Conservation (phyloP, 1,139 yeast species). For the Sporopachydermia cereana region DNA sequence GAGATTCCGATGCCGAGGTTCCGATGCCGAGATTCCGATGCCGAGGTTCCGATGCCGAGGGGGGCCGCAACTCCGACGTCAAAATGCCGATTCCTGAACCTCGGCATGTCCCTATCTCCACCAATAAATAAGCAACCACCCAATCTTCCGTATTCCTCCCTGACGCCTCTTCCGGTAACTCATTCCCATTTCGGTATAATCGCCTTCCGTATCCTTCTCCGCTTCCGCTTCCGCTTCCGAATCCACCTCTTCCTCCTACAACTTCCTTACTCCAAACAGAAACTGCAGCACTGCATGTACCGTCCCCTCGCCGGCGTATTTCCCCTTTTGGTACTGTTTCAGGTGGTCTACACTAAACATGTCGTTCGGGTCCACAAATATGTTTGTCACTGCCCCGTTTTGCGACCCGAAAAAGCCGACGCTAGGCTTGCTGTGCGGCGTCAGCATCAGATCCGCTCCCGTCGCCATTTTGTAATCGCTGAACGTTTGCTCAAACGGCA, state of each 20-base stretch:
- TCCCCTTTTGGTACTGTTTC: neutral
- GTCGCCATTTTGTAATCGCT: neutral
- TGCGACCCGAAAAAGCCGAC: neutral
- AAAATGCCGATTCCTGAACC: too few relatives aligned
- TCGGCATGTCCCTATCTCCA: too few relatives aligned
- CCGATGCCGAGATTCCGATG: too few relatives aligned
- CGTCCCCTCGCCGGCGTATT: neutral
- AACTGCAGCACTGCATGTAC: neutral
- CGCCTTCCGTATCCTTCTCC: too few relatives aligned
- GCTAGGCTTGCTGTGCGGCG: constrained; percentile 2
- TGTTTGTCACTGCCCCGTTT: neutral
- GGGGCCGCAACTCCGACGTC: too few relatives aligned
- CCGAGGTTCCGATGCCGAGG: too few relatives aligned
- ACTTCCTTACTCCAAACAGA: constrained; percentile 1
- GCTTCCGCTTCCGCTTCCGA: too few relatives aligned
- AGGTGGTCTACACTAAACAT: neutral
- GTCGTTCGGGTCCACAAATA: constrained; percentile 4
- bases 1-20: too few relatives aligned
- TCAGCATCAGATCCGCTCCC: neutral
- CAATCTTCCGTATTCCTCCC: neutral
- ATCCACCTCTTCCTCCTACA: neutral
- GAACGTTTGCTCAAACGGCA: neutral
- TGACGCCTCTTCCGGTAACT: too few relatives aligned
- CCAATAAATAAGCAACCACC: too few relatives aligned
- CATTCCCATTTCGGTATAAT: too few relatives aligned